Evolutionary conservation across 352 stramenopile genomes (phyloP).

Genomic region (Phytophthora pseudosyringae): DNA sequence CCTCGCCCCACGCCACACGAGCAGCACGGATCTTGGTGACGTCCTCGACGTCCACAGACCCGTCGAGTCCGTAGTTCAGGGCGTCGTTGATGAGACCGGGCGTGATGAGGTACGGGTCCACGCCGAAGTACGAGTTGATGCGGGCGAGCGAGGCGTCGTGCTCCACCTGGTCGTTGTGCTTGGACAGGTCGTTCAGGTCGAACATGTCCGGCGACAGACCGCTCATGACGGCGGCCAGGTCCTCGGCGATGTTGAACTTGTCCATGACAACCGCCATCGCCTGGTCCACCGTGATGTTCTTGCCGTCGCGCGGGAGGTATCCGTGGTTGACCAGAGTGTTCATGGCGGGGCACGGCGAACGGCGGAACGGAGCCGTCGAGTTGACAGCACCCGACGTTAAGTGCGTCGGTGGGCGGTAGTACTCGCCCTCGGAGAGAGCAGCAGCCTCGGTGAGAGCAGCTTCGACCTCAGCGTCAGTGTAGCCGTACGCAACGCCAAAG

Average conservation of each 20-base stretch:
- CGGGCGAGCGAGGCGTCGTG: constrained; percentile 33
- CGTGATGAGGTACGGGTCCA: constrained; percentile 22
- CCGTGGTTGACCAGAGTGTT: constrained; percentile 29
- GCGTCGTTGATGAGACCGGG: constrained; percentile 30
- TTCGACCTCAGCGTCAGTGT: constrained; percentile 24
- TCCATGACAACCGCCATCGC: constrained; percentile 39
- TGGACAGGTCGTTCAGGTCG: constrained; percentile 35
- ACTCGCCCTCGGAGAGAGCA: constrained; percentile 25
- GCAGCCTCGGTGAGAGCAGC: constrained; percentile 19
- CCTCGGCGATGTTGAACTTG: constrained; percentile 45
- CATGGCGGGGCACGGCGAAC: constrained; percentile 52
- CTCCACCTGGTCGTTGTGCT: constrained; percentile 31
- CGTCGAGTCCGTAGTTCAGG: constrained; percentile 26
- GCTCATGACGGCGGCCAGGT: constrained; percentile 27
- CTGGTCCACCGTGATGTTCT: constrained; percentile 37
- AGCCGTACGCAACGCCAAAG: constrained; percentile 23
- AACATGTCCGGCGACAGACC: constrained; percentile 26
- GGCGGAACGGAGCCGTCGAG: constrained; percentile 33
- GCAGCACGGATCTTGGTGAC: constrained; percentile 24
- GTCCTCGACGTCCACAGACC: constrained; percentile 16
- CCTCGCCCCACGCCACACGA: constrained; percentile 15
- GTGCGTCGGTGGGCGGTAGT: constrained; percentile 39
- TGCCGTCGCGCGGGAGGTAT: constrained; percentile 47
- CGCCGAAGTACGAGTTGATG: constrained; percentile 34
- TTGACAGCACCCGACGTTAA: constrained; percentile 39